Percentiles rank a stretch among this genome's conserved stretches.
Conservation (phyloP, 805 yeast species). For the Ogataea nonfermentans region DNA sequence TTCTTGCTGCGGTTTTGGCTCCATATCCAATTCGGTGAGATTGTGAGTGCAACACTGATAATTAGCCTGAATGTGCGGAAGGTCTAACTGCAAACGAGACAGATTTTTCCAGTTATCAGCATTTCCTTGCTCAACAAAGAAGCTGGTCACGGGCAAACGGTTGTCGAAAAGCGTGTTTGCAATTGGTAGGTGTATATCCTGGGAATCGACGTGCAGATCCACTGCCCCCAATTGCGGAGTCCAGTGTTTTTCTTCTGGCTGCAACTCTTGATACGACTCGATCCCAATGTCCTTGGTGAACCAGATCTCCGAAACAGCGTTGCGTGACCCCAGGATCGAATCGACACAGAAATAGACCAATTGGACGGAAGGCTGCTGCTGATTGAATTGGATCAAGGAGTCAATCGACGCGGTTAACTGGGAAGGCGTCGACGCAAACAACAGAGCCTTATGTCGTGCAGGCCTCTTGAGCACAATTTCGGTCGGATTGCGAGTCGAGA, state of each 20-base stretch:
- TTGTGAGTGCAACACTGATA: conserved; percentile 7
- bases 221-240: conserved; percentile 4
- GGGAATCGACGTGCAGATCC: not conserved
- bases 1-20: conserved; percentile 13
- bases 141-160: conserved; percentile 26
- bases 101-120: conserved; percentile 17
- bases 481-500: conserved; percentile 26
- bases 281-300: conserved; percentile 17
- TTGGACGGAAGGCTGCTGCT: conserved; percentile 15
- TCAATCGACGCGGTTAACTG: conserved; percentile 23
- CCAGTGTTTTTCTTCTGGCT: not conserved
- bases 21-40: conserved; percentile 12
- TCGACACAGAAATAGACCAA: conserved; percentile 30
- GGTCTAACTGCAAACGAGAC: conserved; percentile 4
- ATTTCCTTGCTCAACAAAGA: conserved; percentile 17
- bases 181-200: conserved; percentile 8
- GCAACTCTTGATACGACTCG: not conserved
- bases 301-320: conserved; percentile 32
- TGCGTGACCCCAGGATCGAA: conserved; percentile 24
- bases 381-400: conserved; percentile 13
- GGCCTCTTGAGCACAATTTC: conserved; percentile 5
- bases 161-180: conserved; percentile 31
- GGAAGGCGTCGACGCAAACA: conserved; percentile 31
- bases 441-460: conserved; percentile 18
- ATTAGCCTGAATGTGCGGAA: conserved; percentile 2